These are phyloP conservation scores for Pleurostoma richardsiae DNA, from an alignment of 2,329 filamentous ascomycete species.

Conservation along the genomic window DNA sequence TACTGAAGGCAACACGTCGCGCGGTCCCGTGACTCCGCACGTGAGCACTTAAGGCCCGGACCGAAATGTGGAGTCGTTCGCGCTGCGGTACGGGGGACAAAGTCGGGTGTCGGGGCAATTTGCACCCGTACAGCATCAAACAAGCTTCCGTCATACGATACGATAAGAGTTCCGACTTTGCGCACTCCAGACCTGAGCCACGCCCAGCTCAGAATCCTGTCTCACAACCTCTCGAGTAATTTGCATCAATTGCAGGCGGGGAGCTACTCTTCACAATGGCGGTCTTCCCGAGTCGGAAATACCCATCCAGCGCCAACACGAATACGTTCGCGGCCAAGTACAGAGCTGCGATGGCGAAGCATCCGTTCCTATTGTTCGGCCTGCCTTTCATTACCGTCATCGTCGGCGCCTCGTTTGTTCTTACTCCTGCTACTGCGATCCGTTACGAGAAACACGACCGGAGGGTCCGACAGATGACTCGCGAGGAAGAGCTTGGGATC, in stretches of 20 bases:
- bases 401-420: constrained; percentile 85
- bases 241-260: not conserved
- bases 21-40: not conserved
- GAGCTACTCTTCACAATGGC: constrained; percentile 41
- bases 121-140: too few relatives aligned
- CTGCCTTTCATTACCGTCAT: constrained; percentile 89
- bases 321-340: constrained; percentile 72
- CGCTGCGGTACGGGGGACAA: too few relatives aligned
- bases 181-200: too few relatives aligned
- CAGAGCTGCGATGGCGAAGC: constrained; percentile 66
- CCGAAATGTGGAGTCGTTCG: not conserved
- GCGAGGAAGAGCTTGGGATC: constrained; percentile 82
- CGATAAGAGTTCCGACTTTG: too few relatives aligned
- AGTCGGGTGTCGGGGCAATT: too few relatives aligned
- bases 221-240: too few relatives aligned
- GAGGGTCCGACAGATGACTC: constrained; percentile 77
- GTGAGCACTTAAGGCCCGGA: not conserved
- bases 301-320: constrained; percentile 59
- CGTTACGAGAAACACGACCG: constrained; percentile 92
- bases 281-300: constrained; percentile 66
- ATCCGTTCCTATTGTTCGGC: constrained; percentile 89
- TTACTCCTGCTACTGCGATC: constrained; percentile 89
- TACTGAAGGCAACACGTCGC: not conserved
- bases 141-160: too few relatives aligned
- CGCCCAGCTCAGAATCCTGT: too few relatives aligned